Evolutionary conservation across 2,329 filamentous ascomycete species (phyloP), one percentile per base, ranked within the genome.

Genomic region (Monosporascus sp.): DNA sequence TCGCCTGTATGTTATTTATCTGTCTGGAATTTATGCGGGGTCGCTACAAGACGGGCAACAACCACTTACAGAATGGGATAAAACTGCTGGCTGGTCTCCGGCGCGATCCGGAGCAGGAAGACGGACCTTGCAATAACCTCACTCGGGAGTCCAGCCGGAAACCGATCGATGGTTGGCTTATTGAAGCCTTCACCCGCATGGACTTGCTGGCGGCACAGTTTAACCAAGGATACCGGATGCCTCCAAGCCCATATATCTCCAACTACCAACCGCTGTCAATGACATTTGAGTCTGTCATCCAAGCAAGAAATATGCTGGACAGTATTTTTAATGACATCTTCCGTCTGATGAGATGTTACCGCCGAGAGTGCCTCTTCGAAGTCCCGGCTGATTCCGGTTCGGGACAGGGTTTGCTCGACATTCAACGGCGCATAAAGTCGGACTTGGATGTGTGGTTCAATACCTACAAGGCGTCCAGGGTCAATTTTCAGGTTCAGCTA

Each of bases 31-130:
- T 67, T 19, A 48, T 73, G 1, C 66, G 66, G 24, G 74, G 73
- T 2, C 67, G 69, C 19, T 73, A 71, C 38, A 56, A 60, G 7
- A 61, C 69, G 0, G 73, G 69, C 14, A 68, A 71, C 31, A 58
- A 61, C 4, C 76, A 79, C 58, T 66, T 79, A 7, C 66, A 68
- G n/a, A 75, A 67, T 41, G 76, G 77, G 0, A 52, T 78, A 4
- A 71, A 63, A 44, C 58, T 78, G 14, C 57, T 78, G 1, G 55
- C 54, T 14, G 63, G 68, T 31, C 58, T 61, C 14, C 58, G 64
- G 22, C 49, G 50, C 16, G 48, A 54, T 11, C 49, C 50, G 19
- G 50, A 44, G 37, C 41, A 49, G 6, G 26, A 36, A 16, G 49
- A 47, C 26, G 36, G 44, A 31, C 27, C 1, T 31, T 31, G 9